phyloP scores from a whole-genome alignment of 495 filamentous ascomycete genomes.

The Baudoinia panamericana region DNA sequence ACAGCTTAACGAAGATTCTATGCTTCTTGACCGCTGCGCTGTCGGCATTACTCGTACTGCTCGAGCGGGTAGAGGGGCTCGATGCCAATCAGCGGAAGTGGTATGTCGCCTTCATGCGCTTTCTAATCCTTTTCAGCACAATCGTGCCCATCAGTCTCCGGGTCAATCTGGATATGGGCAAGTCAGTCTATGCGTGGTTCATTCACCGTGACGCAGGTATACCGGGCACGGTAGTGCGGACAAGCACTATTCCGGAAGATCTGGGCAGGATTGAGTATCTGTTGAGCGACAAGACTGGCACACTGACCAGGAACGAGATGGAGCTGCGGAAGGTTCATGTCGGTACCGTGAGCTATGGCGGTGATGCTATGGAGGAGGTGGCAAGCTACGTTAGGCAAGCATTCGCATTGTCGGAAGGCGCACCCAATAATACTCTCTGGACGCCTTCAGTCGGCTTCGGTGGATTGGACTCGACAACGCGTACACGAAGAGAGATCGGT shows the following conservation, averaged over 20 bases:
- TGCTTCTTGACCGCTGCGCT: constrained; percentile 76
- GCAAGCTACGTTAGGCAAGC: constrained; percentile 69
- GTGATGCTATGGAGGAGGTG: constrained; percentile 98
- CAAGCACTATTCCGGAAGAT: constrained; percentile 95
- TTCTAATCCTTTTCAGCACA: constrained; percentile 94
- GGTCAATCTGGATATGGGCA: constrained; percentile 95
- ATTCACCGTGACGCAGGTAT: constrained; percentile 88
- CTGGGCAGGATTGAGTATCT: constrained; percentile 92
- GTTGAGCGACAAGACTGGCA: constrained; percentile 94
- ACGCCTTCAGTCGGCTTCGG: constrained; percentile 47
- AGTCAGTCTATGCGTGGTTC: constrained; percentile 87
- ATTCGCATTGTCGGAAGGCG: constrained; percentile 33
- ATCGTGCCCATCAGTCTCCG: constrained; percentile 95
- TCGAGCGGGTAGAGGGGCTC: constrained; percentile 64
- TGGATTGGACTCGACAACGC: constrained; percentile 36
- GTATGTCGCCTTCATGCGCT: constrained; percentile 93
- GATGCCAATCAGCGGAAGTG: constrained; percentile 41
- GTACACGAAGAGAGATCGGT: constrained; percentile 84
- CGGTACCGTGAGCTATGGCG: constrained; percentile 93
- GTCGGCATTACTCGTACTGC: constrained; percentile 76
- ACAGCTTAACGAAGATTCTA: constrained; percentile 93
- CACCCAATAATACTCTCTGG: too few species aligned
- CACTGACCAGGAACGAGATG: constrained; percentile 77
- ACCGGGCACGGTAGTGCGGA: constrained; percentile 80
- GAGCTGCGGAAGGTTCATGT: constrained; percentile 98